Percentiles rank a stretch among this genome's conserved stretches.
phyloP scores from a whole-genome alignment of 2,329 filamentous ascomycete species.

The Penicillium sp. region DNA sequence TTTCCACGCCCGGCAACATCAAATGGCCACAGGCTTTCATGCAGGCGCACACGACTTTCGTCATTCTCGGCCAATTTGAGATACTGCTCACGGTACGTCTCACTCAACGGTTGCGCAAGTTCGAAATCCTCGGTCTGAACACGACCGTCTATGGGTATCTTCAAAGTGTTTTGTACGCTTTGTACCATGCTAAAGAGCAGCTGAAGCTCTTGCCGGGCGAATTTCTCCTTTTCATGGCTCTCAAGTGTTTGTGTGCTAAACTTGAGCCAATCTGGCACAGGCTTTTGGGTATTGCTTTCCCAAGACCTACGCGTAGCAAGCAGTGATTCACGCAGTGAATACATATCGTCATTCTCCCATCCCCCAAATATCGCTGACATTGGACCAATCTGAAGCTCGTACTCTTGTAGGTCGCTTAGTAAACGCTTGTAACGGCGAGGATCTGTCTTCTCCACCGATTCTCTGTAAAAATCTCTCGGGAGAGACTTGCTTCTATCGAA shows the following conservation, averaged over 20 bases:
- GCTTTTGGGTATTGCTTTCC: background rate
- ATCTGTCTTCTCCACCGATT: conserved; percentile 4
- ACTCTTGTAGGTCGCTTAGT: background rate
- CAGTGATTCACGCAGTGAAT: conserved; percentile 5
- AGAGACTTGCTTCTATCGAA: background rate
- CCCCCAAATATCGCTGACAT: background rate
- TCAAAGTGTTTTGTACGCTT: background rate
- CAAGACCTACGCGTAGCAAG: background rate
- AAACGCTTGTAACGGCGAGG: conserved; percentile 10
- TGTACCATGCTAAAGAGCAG: conserved; percentile 8
- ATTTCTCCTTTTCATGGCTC: conserved; percentile 5
- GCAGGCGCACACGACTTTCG: background rate
- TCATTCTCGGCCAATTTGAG: background rate
- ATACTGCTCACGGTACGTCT: conserved; percentile 2
- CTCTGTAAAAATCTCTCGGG: conserved; percentile 3
- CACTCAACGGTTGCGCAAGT: background rate
- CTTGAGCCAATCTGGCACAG: background rate
- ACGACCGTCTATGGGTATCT: conserved; percentile 7
- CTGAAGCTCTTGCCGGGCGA: conserved; percentile 8
- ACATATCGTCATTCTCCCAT: conserved; percentile 3
- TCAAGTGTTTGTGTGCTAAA: background rate
- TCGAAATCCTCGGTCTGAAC: conserved; percentile 6
- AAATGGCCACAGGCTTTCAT: conserved; percentile 7
- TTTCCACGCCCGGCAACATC: background rate
- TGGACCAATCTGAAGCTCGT: conserved; percentile 1